phyloP scores from a whole-genome alignment of 805 yeast genomes.

The Candida michaelii region DNA sequence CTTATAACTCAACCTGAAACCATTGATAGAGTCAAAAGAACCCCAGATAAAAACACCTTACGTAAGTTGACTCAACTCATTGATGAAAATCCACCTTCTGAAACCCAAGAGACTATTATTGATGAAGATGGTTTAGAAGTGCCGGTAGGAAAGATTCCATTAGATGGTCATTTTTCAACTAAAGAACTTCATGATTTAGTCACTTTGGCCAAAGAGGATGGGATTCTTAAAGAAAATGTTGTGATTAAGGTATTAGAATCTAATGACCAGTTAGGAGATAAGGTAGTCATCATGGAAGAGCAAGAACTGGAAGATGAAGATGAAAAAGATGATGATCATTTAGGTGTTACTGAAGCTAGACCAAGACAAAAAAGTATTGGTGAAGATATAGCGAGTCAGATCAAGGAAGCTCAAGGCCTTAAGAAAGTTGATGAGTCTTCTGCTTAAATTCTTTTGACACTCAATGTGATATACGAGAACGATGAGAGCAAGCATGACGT shows the following conservation, averaged over 20 bases:
- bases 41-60: constrained; percentile 17
- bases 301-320: constrained; percentile 7
- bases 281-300: constrained; percentile 25
- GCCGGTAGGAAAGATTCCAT: constrained; percentile 38
- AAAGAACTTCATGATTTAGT: constrained; percentile 31
- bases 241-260: constrained; percentile 24
- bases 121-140: constrained; percentile 38
- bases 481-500: too few relatives aligned
- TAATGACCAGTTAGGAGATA: constrained; percentile 29
- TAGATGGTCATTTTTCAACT: constrained; percentile 42
- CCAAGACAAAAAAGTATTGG: constrained; percentile 6
- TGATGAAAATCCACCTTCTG: constrained; percentile 15
- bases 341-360: constrained; percentile 1
- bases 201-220: constrained; percentile 30
- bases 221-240: constrained; percentile 25
- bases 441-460: constrained; percentile 1
- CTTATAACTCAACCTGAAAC: constrained; percentile 27
- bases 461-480: too few relatives aligned
- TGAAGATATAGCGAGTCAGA: constrained; percentile 7
- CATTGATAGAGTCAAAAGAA: background rate
- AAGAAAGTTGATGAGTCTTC: background rate
- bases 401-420: background rate
- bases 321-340: constrained; percentile 5
- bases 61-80: constrained; percentile 28
- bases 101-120: constrained; percentile 4